These are phyloP conservation scores for Termitomyces sp. DNA, from an alignment of 1,284 basidiomycete genomes.

Conservation along the genomic window DNA sequence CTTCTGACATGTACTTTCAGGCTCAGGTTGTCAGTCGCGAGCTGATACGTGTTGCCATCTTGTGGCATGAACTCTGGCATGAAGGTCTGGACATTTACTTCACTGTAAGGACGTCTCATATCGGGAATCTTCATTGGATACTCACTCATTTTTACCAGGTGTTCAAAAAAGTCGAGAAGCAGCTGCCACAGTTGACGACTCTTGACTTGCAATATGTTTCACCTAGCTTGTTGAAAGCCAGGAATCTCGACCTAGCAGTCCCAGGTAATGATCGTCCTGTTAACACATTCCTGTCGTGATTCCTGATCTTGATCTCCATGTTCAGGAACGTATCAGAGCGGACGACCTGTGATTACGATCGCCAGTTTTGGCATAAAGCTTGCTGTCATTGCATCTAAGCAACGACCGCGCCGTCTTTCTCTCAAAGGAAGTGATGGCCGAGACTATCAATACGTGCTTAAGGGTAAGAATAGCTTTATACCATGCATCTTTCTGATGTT, in stretches of 20 bases:
- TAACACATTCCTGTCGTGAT: background rate
- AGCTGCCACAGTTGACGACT: conserved; percentile 84
- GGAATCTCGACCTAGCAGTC: conserved; percentile 90
- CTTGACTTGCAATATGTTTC: conserved; percentile 98
- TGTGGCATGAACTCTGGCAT: conserved; percentile 99
- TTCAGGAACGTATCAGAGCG: conserved; percentile 88
- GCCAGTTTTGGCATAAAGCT: conserved; percentile 81
- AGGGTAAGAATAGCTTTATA: conserved; percentile 52
- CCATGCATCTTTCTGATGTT: background rate
- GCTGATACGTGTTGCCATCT: conserved; percentile 94
- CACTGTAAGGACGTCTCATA: conserved; percentile 41
- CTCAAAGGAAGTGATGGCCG: conserved; percentile 90
- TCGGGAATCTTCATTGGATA: background rate
- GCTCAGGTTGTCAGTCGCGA: conserved; percentile 91
- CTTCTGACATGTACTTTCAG: conserved; percentile 32
- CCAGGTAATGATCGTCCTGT: conserved; percentile 58
- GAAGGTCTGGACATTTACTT: conserved; percentile 99
- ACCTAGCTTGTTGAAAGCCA: conserved; percentile 84
- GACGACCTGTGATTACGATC: conserved; percentile 84
- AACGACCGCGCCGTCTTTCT: conserved; percentile 87
- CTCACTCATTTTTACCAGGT: conserved; percentile 48
- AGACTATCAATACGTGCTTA: conserved; percentile 91
- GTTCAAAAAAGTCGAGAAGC: conserved; percentile 96
- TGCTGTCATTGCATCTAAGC: conserved; percentile 96
- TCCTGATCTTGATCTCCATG: conserved; percentile 6